phyloP scores from a whole-genome alignment of 345 rosid genomes.

The Theobroma cacao region DNA sequence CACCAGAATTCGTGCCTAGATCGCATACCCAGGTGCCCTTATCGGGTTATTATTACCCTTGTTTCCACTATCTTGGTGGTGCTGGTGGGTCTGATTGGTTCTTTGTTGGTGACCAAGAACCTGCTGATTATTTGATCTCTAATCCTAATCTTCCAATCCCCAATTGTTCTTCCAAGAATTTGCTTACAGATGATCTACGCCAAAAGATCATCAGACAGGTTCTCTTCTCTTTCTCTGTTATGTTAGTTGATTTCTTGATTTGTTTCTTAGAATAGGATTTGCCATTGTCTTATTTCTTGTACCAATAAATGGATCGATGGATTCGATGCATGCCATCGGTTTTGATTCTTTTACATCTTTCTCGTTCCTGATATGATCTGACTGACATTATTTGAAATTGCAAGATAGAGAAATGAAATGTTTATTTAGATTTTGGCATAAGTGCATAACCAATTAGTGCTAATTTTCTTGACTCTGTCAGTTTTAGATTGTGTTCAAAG shows the following conservation, averaged over 20 bases:
- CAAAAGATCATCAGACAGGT: conserved; percentile 94
- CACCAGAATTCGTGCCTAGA: conserved; percentile 87
- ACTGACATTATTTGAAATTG: too few relatives aligned
- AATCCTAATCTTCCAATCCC: conserved; percentile 45
- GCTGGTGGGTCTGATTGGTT: conserved; percentile 72
- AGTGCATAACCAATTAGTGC: background rate
- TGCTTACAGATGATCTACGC: conserved; percentile 72
- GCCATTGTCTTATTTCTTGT: background rate
- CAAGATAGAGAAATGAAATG: too few relatives aligned
- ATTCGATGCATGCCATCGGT: background rate
- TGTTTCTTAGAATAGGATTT: background rate
- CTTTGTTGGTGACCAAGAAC: conserved; percentile 71
- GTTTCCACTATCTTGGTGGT: conserved; percentile 54
- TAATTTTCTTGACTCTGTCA: background rate
- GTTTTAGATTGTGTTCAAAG: background rate
- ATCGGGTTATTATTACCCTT: conserved; percentile 71
- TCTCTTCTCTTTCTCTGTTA: background rate
- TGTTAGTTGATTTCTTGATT: background rate
- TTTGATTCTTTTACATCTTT: background rate
- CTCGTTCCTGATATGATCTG: background rate
- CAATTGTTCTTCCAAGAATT: conserved; percentile 44
- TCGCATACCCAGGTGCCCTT: conserved; percentile 49
- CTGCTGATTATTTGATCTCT: conserved; percentile 46
- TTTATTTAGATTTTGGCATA: too few relatives aligned
- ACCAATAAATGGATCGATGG: background rate